Percentiles rank a stretch among this genome's conserved stretches.
Evolutionary conservation across 805 yeast genomes (phyloP).

Genomic region (Yarrowia osloensis): DNA sequence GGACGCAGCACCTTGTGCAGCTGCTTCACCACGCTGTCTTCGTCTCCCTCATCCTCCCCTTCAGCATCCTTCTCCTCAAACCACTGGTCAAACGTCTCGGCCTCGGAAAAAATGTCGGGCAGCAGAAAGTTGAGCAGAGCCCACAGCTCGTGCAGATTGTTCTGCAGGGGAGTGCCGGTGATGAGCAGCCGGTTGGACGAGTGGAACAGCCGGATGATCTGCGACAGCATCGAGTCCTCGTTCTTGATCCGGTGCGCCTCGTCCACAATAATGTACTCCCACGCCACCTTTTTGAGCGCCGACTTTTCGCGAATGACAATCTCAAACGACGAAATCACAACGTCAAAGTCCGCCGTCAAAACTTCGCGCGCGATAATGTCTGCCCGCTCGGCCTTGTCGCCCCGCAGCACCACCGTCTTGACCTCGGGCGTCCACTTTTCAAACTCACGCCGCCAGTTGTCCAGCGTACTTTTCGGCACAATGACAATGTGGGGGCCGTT

Average conservation of each 20-base stretch:
- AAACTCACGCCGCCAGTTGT: conserved; percentile 96
- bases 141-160: conserved; percentile 95
- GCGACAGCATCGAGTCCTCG: conserved; percentile 88
- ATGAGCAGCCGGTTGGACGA: conserved; percentile 82
- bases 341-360: conserved; percentile 80
- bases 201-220: conserved; percentile 84
- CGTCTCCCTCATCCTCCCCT: conserved; percentile 48
- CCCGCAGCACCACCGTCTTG: conserved; percentile 79
- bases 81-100: conserved; percentile 90
- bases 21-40: conserved; percentile 83
- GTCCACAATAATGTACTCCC: conserved; percentile 94
- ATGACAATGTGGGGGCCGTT: conserved; percentile 90
- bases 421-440: conserved; percentile 96
- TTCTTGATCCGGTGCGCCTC: conserved; percentile 97
- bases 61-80: conserved; percentile 56
- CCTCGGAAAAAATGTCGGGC: conserved; percentile 94
- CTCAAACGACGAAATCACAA: conserved; percentile 86
- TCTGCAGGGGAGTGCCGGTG: conserved; percentile 96
- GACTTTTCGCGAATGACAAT: conserved; percentile 89
- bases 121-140: conserved; percentile 84
- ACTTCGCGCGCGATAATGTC: conserved; percentile 60
- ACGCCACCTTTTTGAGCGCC: conserved; percentile 73
- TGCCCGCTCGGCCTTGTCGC: conserved; percentile 78
- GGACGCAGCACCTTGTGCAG: conserved; percentile 87
- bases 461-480: conserved; percentile 93